Percentiles rank a stretch among this genome's conserved stretches.
phyloP scores from a whole-genome alignment of 1,284 basidiomycete species.

The Moesziomyces parantarcticus region DNA sequence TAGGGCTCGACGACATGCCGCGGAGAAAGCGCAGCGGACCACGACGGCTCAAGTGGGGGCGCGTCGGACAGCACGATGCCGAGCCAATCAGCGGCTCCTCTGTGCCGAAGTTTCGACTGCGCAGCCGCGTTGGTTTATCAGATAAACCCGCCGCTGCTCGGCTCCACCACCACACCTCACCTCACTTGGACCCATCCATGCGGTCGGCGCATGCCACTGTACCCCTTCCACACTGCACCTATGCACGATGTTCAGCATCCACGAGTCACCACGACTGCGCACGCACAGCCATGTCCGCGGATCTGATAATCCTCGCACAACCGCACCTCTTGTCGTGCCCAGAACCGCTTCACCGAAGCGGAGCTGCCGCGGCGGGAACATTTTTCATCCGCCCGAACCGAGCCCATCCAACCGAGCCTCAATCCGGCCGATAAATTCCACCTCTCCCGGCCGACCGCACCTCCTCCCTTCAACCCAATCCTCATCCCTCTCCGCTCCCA shows the following conservation, averaged over 20 bases:
- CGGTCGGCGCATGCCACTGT: neutral
- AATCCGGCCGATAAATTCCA: no score
- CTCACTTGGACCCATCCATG: neutral
- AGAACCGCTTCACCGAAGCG: no score
- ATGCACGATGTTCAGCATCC: neutral
- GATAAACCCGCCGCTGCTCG: neutral
- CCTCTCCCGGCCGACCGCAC: neutral
- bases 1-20: neutral
- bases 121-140: neutral
- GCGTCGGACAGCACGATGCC: neutral
- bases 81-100: neutral
- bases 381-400: neutral
- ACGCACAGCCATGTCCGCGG: neutral
- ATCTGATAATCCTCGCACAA: slow-evolving; percentile 6
- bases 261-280: neutral
- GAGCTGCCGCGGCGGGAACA: neutral
- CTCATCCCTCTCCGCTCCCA: neutral
- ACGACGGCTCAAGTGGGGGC: neutral
- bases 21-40: neutral
- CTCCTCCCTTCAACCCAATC: neutral
- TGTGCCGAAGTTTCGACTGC: neutral
- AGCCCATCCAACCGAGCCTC: no score
- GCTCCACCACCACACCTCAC: neutral
- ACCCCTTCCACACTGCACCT: neutral
- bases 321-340: no score